Percentiles rank a stretch among this genome's conserved stretches.
phyloP scores from a whole-genome alignment of 2,329 filamentous ascomycete species.

The Epichloe bromicola region DNA sequence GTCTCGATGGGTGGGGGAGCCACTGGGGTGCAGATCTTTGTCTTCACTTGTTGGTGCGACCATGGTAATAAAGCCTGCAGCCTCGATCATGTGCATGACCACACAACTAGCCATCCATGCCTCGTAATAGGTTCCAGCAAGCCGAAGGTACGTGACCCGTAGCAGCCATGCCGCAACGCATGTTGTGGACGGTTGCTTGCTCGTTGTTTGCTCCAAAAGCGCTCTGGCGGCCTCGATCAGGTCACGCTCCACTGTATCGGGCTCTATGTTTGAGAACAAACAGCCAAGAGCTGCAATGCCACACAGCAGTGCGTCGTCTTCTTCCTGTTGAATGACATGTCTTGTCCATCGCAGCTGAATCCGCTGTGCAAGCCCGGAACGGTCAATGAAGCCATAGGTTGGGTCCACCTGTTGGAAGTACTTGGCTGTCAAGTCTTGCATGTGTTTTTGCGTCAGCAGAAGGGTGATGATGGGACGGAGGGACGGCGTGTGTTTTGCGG shows the following conservation, averaged over 20 bases:
- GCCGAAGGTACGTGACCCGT: conserved; percentile 38
- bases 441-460: conserved; percentile 10
- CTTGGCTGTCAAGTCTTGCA: conserved; percentile 29
- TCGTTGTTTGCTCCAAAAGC: background rate
- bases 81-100: conserved; percentile 45
- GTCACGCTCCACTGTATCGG: conserved; percentile 28
- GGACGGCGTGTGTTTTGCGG: conserved; percentile 18
- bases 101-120: conserved; percentile 45
- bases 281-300: conserved; percentile 42
- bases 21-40: conserved; percentile 11
- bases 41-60: conserved; percentile 17
- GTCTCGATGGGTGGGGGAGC: background rate
- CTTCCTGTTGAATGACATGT: conserved; percentile 16
- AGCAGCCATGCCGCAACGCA: conserved; percentile 39
- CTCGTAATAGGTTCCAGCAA: conserved; percentile 38
- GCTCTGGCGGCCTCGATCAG: conserved; percentile 23
- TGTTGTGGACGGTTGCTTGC: conserved; percentile 6
- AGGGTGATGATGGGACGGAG: background rate
- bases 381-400: conserved; percentile 36
- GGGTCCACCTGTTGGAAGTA: conserved; percentile 42
- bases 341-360: conserved; percentile 22
- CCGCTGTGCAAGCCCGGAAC: conserved; percentile 16
- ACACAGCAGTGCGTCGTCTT: conserved; percentile 34
- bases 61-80: conserved; percentile 34
- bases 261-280: conserved; percentile 33